Evolutionary conservation across 2,329 filamentous ascomycete species (phyloP).

Genomic region (Ambrosiella beaveri): DNA sequence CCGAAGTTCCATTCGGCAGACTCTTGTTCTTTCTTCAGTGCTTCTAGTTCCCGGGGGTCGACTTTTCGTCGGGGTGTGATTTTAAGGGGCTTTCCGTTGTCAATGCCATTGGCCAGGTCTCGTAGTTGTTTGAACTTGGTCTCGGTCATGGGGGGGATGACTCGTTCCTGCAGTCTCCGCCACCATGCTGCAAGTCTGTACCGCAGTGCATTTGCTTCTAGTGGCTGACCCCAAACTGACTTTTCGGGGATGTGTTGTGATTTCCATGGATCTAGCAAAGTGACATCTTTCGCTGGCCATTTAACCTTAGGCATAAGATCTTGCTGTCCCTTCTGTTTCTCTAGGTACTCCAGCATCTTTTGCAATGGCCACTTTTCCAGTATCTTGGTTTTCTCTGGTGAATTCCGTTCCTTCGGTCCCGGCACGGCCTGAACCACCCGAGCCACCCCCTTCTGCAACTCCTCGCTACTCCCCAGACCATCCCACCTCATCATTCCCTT

Average conservation of each 20-base stretch:
- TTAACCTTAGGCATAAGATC: slow-evolving; percentile 14
- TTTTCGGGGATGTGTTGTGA: slow-evolving; percentile 21
- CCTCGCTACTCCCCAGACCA: slow-evolving; percentile 23
- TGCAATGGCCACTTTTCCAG: slow-evolving; percentile 32
- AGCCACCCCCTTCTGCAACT: slow-evolving; percentile 13
- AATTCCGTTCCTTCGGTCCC: background rate
- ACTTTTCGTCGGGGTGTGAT: slow-evolving; percentile 6
- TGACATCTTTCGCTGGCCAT: slow-evolving; percentile 19
- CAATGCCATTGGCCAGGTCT: slow-evolving; percentile 7
- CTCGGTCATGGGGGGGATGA: slow-evolving; percentile 26
- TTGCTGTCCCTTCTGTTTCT: slow-evolving; percentile 25
- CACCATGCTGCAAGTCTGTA: slow-evolving; percentile 24
- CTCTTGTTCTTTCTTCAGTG: background rate
- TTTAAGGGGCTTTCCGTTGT: slow-evolving; percentile 7
- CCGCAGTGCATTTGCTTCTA: slow-evolving; percentile 1
- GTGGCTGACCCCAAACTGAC: slow-evolving; percentile 34
- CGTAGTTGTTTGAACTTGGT: slow-evolving; percentile 1
- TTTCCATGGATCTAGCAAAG: slow-evolving; percentile 18
- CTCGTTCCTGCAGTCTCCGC: slow-evolving; percentile 25
- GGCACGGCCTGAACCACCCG: background rate
- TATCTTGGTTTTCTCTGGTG: slow-evolving; percentile 18
- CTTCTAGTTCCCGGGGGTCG: background rate
- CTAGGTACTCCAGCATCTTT: slow-evolving; percentile 27
- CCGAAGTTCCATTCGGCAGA: slow-evolving; percentile 6
- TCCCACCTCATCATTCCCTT: slow-evolving; percentile 22